Conservation (phyloP, 192 early-diverging fungal genomes). For the Podila verticillata region DNA sequence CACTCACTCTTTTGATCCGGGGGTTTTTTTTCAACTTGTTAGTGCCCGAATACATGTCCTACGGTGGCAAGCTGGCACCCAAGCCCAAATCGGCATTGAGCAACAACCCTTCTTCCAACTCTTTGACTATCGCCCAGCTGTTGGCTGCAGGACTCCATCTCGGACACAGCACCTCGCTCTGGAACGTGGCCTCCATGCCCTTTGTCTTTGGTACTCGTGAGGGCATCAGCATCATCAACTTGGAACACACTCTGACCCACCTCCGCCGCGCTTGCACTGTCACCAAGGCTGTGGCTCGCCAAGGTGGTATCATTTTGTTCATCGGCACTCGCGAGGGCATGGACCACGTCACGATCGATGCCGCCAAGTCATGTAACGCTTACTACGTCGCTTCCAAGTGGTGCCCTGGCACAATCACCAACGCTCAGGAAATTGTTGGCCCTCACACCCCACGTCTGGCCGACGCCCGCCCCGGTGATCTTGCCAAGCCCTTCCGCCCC, state of each 20-base stretch:
- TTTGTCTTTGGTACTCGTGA: constrained; percentile 90
- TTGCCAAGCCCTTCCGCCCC: constrained; percentile 70
- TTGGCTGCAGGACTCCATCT: constrained; percentile 89
- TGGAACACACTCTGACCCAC: constrained; percentile 88
- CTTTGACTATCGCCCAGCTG: constrained; percentile 70
- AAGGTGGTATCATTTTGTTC: constrained; percentile 88
- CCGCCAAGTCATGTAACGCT: constrained; percentile 77
- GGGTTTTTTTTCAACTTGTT: neutral
- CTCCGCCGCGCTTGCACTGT: constrained; percentile 85
- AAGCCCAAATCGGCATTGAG: constrained; percentile 31
- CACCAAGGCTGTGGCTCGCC: constrained; percentile 71
- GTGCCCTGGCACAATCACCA: constrained; percentile 91
- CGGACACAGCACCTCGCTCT: constrained; percentile 80
- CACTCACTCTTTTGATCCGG: no score
- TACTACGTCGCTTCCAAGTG: constrained; percentile 85
- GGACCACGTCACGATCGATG: constrained; percentile 76
- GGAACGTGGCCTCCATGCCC: constrained; percentile 85
- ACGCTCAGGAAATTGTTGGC: constrained; percentile 76
- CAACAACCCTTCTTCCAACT: constrained; percentile 29
- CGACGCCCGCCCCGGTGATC: constrained; percentile 48
- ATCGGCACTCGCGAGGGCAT: constrained; percentile 80
- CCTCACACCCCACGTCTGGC: constrained; percentile 61
- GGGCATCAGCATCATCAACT: constrained; percentile 93
- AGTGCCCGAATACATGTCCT: constrained; percentile 49
- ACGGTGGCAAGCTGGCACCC: constrained; percentile 43